phyloP scores from a whole-genome alignment of 1,284 basidiomycete species.

The Leccinum fallax region DNA sequence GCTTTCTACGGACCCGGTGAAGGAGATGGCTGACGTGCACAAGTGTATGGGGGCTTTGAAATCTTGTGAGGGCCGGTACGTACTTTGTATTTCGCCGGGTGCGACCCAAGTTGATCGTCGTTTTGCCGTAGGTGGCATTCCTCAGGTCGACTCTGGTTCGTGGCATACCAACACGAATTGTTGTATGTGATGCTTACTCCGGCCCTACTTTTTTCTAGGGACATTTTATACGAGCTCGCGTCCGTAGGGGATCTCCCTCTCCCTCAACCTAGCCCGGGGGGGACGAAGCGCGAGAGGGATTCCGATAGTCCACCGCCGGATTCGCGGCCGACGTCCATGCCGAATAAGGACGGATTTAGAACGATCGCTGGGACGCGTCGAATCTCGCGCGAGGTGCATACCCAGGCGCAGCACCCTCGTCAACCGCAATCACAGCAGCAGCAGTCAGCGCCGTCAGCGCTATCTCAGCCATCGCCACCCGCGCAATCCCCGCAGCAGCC shows the following conservation, averaged over 20 bases:
- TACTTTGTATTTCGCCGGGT: not conserved
- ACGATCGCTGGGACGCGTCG: constrained; percentile 39
- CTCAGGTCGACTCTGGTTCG: constrained; percentile 34
- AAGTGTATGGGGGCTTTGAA: constrained; percentile 59
- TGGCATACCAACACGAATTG: not conserved
- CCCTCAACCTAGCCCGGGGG: constrained; percentile 49
- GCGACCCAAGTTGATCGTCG: not conserved
- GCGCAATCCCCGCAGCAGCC: not conserved
- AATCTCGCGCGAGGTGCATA: constrained; percentile 27
- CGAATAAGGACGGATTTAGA: constrained; percentile 21
- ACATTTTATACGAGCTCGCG: constrained; percentile 68
- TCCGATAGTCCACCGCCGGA: constrained; percentile 41
- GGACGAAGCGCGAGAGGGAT: constrained; percentile 64
- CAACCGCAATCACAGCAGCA: constrained; percentile 8
- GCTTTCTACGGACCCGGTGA: constrained; percentile 47
- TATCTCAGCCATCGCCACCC: not conserved
- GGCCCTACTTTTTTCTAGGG: constrained; percentile 41
- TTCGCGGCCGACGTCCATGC: constrained; percentile 4
- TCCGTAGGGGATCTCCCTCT: constrained; percentile 67
- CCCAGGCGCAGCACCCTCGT: constrained; percentile 14
- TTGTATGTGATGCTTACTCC: not conserved
- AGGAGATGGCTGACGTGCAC: constrained; percentile 62
- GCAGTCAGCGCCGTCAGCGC: not conserved
- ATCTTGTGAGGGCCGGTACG: constrained; percentile 36
- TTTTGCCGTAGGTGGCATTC: constrained; percentile 29